Evolutionary conservation across 257 asterid genomes (phyloP).

Genomic region (Solanum etuberosum): DNA sequence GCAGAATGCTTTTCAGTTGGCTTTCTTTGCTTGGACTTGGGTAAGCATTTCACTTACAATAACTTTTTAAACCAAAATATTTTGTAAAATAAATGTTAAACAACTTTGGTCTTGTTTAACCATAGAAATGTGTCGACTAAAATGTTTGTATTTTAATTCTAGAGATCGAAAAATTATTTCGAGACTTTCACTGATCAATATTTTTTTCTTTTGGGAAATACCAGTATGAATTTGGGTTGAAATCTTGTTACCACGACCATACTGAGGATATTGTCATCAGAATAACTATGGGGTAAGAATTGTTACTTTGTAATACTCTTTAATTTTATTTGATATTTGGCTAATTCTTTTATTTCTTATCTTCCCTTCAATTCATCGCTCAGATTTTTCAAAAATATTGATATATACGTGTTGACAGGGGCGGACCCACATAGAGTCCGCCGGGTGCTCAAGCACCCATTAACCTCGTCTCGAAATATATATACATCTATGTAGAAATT

Average conservation of each 20-base stretch:
- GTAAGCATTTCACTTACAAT: slow-evolving; percentile 23
- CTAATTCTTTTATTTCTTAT: background rate
- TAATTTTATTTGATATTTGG: background rate
- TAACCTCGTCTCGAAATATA: no score
- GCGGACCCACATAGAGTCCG: no score
- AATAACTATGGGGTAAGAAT: slow-evolving; percentile 70
- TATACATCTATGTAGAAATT: no score
- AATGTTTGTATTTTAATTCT: background rate
- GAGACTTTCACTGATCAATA: background rate
- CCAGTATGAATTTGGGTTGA: slow-evolving; percentile 72
- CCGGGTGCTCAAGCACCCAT: no score
- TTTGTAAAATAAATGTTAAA: background rate
- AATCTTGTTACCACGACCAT: slow-evolving; percentile 72
- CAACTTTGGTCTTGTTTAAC: background rate
- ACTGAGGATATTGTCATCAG: slow-evolving; percentile 71
- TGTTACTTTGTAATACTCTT: background rate
- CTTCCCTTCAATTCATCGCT: background rate
- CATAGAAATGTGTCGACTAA: background rate
- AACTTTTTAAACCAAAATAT: background rate
- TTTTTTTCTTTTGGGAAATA: background rate
- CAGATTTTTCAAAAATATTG: background rate
- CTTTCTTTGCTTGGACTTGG: slow-evolving; percentile 93
- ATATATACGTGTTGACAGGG: background rate
- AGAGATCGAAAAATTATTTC: background rate
- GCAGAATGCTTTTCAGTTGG: slow-evolving; percentile 94